Evolutionary conservation across 169 alveolate genomes (phyloP).

Genomic region (Plasmodium gaboni): DNA sequence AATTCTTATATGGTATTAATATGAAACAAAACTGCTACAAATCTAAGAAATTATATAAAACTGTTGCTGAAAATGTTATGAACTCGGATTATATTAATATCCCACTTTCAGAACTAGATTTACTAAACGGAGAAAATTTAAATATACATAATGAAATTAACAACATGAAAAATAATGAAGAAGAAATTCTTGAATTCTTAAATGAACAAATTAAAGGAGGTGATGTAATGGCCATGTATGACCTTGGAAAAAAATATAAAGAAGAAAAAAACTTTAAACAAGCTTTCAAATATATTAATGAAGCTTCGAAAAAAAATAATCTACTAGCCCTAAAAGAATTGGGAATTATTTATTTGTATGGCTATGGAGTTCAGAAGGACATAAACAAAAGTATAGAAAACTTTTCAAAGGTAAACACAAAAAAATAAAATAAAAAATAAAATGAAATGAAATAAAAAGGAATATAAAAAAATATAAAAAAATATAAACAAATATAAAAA

Average conservation of each 20-base stretch:
- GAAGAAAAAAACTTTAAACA: constrained; percentile 68
- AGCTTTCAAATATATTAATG: constrained; percentile 62
- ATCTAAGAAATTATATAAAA: constrained; percentile 50
- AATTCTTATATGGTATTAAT: constrained; percentile 53
- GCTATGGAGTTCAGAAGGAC: constrained; percentile 43
- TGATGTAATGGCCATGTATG: constrained; percentile 75
- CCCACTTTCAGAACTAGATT: constrained; percentile 61
- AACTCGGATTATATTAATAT: constrained; percentile 67
- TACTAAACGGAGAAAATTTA: constrained; percentile 38
- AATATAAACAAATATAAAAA: too few relatives aligned
- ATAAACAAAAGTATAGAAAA: constrained; percentile 57
- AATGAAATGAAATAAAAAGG: too few relatives aligned
- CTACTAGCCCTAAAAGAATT: constrained; percentile 57
- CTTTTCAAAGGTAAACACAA: constrained; percentile 35
- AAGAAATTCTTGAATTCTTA: constrained; percentile 60
- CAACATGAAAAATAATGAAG: constrained; percentile 68
- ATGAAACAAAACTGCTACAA: constrained; percentile 34
- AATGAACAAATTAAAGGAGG: constrained; percentile 76
- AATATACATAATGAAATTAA: constrained; percentile 71
- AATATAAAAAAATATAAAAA: too few relatives aligned
- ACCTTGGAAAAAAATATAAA: constrained; percentile 71
- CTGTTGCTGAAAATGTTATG: constrained; percentile 64
- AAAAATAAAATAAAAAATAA: too few relatives aligned
- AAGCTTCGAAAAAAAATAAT: constrained; percentile 74
- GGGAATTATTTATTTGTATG: constrained; percentile 68